These are phyloP conservation scores for Tulasnella sp. DNA, from an alignment of 768 basidiomycete genomes.

Conservation along the genomic window DNA sequence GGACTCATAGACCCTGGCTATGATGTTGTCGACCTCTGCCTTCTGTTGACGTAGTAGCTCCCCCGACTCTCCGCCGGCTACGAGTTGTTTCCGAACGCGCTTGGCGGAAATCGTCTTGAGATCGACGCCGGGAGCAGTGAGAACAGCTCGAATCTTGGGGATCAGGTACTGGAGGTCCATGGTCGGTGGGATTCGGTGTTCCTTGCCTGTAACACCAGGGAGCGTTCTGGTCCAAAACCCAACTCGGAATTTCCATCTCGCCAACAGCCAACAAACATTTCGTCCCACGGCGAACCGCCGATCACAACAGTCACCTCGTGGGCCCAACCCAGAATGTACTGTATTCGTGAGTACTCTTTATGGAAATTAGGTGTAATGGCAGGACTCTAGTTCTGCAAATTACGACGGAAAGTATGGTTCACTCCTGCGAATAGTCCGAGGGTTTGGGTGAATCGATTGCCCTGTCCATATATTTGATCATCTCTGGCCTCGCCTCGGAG, in stretches of 20 bases:
- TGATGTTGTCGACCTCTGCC: slow-evolving; percentile 53
- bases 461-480: slow-evolving; percentile 12
- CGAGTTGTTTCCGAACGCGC: slow-evolving; percentile 67
- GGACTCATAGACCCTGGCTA: slow-evolving; percentile 49
- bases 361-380: too few relatives aligned
- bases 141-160: slow-evolving; percentile 54
- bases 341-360: too few relatives aligned
- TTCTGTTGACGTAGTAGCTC: slow-evolving; percentile 56
- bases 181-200: too few relatives aligned
- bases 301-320: too few relatives aligned
- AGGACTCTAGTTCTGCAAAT: too few relatives aligned
- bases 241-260: too few relatives aligned
- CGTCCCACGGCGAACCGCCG: too few relatives aligned
- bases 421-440: slow-evolving; percentile 10
- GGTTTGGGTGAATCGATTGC: slow-evolving; percentile 2
- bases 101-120: slow-evolving; percentile 74
- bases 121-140: slow-evolving; percentile 65
- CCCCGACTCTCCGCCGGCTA: slow-evolving; percentile 29
- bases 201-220: too few relatives aligned
- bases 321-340: too few relatives aligned
- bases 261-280: too few relatives aligned
- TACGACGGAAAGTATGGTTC: too few relatives aligned
- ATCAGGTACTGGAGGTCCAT: slow-evolving; percentile 20
- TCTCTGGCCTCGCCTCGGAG: slow-evolving; percentile 6
- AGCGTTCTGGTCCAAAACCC: too few relatives aligned